phyloP scores from a whole-genome alignment of 345 rosid species.

The Litchi chinensis region DNA sequence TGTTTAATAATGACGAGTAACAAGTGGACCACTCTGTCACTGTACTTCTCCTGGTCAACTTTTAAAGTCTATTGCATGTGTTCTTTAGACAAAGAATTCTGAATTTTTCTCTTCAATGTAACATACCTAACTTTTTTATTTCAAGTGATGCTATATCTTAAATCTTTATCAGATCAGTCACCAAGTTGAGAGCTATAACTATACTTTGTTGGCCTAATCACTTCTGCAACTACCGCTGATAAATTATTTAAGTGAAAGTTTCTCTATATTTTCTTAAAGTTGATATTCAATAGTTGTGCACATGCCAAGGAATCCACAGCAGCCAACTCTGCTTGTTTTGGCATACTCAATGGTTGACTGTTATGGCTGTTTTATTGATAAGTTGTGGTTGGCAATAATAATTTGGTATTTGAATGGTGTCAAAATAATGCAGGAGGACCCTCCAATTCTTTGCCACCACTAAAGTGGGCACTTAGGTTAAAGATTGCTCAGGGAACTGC shows the following conservation, averaged over 20 bases:
- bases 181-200: background rate
- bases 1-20: background rate
- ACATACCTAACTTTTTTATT: no score
- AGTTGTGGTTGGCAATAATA: background rate
- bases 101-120: background rate
- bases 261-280: no score
- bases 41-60: background rate
- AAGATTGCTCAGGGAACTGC: constrained; percentile 90
- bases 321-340: background rate
- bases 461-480: constrained; percentile 79
- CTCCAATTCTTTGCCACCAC: constrained; percentile 44
- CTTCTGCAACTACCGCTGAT: background rate
- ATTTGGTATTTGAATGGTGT: background rate
- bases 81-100: background rate
- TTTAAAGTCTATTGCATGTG: background rate
- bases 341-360: background rate
- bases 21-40: constrained; percentile 25
- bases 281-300: background rate
- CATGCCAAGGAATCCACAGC: background rate
- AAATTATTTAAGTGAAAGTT: no score
- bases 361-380: background rate
- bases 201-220: background rate
- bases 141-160: no score
- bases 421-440: constrained; percentile 50
- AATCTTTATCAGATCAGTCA: no score